These are phyloP conservation scores for Lunularia cruciata DNA, from an alignment of 225 moss, liverwort and hornwort genomes.

Conservation along the genomic window DNA sequence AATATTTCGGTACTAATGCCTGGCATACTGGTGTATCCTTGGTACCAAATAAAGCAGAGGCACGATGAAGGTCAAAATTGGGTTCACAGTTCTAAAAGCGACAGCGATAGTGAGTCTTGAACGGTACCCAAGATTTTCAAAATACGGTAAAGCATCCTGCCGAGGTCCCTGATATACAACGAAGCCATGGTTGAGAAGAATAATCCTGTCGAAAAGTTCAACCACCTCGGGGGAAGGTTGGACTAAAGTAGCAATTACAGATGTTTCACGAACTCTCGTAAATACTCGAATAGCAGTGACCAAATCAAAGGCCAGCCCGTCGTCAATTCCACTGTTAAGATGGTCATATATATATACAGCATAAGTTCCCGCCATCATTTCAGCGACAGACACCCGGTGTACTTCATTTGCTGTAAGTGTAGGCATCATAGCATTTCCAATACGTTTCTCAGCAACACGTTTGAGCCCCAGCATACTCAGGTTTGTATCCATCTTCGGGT, in stretches of 20 bases:
- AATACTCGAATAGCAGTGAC: conserved; percentile 71
- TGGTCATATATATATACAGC: conserved; percentile 75
- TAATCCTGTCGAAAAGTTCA: conserved; percentile 77
- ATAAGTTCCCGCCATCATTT: conserved; percentile 86
- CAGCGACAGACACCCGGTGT: conserved; percentile 74
- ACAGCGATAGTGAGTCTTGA: not conserved
- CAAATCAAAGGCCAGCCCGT: conserved; percentile 59
- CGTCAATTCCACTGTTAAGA: conserved; percentile 68
- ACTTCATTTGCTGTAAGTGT: conserved; percentile 69
- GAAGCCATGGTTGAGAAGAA: conserved; percentile 67
- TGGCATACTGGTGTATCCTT: too few relatives aligned
- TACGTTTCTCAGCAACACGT: conserved; percentile 62
- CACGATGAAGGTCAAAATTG: too few relatives aligned
- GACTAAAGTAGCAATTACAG: conserved; percentile 52
- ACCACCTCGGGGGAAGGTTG: conserved; percentile 62
- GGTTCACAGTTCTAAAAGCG: too few relatives aligned
- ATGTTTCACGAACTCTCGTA: conserved; percentile 60
- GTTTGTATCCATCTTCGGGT: conserved; percentile 81
- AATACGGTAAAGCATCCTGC: conserved; percentile 80
- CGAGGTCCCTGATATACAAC: conserved; percentile 90
- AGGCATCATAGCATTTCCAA: conserved; percentile 74
- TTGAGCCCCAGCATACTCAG: conserved; percentile 90
- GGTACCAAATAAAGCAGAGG: not conserved
- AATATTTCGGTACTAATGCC: too few relatives aligned
- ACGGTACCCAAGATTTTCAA: conserved; percentile 74